Conservation (phyloP, 2,329 filamentous ascomycete genomes). For the Colletotrichum lupini region DNA sequence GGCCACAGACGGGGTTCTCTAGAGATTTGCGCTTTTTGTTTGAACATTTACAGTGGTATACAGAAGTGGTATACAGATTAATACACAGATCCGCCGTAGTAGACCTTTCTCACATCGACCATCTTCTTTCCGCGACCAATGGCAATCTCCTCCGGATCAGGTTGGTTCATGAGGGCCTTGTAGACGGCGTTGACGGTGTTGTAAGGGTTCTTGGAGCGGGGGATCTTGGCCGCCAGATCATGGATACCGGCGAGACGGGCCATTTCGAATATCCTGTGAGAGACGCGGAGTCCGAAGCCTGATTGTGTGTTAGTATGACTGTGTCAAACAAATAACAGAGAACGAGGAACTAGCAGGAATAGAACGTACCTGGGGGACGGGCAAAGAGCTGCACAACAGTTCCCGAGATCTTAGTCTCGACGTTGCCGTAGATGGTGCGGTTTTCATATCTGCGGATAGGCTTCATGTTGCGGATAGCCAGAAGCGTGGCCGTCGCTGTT, state of each 20-base stretch:
- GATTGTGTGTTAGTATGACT: not conserved
- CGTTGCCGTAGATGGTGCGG: conserved; percentile 88
- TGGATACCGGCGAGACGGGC: conserved; percentile 86
- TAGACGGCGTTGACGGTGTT: conserved; percentile 95
- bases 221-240: conserved; percentile 86
- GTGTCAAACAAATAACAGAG: not conserved
- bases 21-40: conserved; percentile 32
- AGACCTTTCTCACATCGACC: conserved; percentile 96
- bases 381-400: conserved; percentile 84
- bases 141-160: conserved; percentile 89
- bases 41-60: conserved; percentile 32
- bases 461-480: conserved; percentile 91
- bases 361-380: conserved; percentile 83
- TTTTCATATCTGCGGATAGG: conserved; percentile 93
- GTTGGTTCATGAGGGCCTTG: conserved; percentile 84
- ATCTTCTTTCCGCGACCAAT: conserved; percentile 92
- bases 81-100: conserved; percentile 85
- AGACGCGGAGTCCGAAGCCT: conserved; percentile 96
- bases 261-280: conserved; percentile 94
- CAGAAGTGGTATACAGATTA: conserved; percentile 45
- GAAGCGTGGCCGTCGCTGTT: conserved; percentile 76
- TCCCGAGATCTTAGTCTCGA: conserved; percentile 87
- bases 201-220: conserved; percentile 93
- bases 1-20: not conserved
- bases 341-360: not conserved